phyloP scores from a whole-genome alignment of 768 basidiomycete genomes.

The Mycena filopes region DNA sequence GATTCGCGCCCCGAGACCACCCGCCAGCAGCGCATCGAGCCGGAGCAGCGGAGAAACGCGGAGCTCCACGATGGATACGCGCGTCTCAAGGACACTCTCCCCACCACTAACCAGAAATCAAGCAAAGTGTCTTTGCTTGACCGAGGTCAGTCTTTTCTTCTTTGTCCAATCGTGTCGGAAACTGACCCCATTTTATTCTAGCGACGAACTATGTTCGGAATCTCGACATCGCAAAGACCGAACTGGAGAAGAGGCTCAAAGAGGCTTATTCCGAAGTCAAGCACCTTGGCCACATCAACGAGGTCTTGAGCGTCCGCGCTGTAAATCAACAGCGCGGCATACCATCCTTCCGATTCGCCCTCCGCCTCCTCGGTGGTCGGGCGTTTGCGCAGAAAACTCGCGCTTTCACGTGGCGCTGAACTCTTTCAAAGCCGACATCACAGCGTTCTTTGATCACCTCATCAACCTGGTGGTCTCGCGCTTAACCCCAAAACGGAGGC shows the following conservation, averaged over 20 bases:
- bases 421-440: too few species aligned
- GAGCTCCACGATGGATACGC: constrained; percentile 94
- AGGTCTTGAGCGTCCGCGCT: constrained; percentile 88
- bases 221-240: constrained; percentile 82
- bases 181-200: constrained; percentile 39
- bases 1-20: constrained; percentile 90
- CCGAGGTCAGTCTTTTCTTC: constrained; percentile 62
- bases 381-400: too few species aligned
- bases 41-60: constrained; percentile 90
- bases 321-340: constrained; percentile 75
- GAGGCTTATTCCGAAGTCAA: constrained; percentile 83
- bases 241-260: constrained; percentile 80
- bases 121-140: constrained; percentile 93
- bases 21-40: constrained; percentile 92
- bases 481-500: constrained; percentile 17
- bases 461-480: constrained; percentile 26
- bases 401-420: too few species aligned
- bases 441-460: constrained; percentile 13
- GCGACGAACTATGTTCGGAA: constrained; percentile 89
- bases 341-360: constrained; percentile 57
- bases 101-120: constrained; percentile 90
- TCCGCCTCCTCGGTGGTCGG: constrained; percentile 43
- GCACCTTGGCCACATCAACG: constrained; percentile 86
- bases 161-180: constrained; percentile 3
- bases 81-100: constrained; percentile 90